Evolutionary conservation across 2,329 filamentous ascomycete genomes (phyloP), one percentile per base, ranked within the genome.

Genomic region (Chaetomium sp.): DNA sequence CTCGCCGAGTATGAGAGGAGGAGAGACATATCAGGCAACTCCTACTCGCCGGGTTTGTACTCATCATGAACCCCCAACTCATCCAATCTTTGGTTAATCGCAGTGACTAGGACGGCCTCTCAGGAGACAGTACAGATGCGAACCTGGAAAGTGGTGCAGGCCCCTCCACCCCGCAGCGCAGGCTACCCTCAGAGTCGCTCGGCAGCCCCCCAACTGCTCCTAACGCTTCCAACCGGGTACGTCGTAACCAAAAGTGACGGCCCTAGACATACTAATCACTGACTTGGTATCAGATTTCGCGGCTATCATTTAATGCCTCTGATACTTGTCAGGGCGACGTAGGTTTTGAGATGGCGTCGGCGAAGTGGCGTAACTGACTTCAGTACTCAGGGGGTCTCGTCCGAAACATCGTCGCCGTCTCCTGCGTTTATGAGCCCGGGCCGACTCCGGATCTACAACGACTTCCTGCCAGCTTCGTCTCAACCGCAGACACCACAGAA

Each of bases 401-500:
- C 66, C 23, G 64, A 68, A 21, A 58, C 57, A 29, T 63, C 67
- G 31, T 64, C 67, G 19, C 60, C 63, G 53, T 19, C 47, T 23
- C 45, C 67, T 54, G 73, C 69, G 4, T 72, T 72, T 25, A 71
- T 71, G 35, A 65, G 55, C 12, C 62, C 64, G 0, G 31, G 27
- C 6, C 31, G 47, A n/a, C 69, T 82, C 56, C 73, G 72, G 25
- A 74, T 85, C 29, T 84, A 85, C 66, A 77, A 83, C 65, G 82
- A 85, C 67, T 72, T 72, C 27, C 62, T 80, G 54, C 77, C 81
- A 8, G 75, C 80, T 25, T 74, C 74, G 5, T 73, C 72, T 10
- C 82, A 84, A 66, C 81, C 82, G n/a, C 81, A 81, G 69, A 84
- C 83, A 12, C 81, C 82, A 25, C 75, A 75, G 53, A 78, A 83